Base-by-base conservation (phyloP, 2,329 filamentous ascomycete species). In the Diaporthe aspalathi region DNA sequence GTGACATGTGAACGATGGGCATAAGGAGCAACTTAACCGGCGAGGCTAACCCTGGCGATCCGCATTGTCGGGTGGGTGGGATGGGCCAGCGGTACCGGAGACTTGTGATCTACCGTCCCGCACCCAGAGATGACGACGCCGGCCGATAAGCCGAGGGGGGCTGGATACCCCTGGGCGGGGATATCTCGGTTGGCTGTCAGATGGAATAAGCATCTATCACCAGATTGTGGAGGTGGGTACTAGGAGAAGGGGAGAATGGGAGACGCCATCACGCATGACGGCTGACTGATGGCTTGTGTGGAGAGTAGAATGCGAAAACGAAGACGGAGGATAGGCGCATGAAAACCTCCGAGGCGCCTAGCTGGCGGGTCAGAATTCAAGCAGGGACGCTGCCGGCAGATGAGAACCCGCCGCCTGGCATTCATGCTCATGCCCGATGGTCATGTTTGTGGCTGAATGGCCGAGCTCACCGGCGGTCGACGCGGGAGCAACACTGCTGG, bases 381-480 rank as follows among this genome's bases (percentile, higher is more conserved):
- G 65, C 65, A 68, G 65, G 65, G 65, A 68, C 35, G 40, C 27
- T 62, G 67, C 56, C 60, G 50, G 68, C 32, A 63, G 24, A 63
- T 54, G 40, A 38, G 50, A 40, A n/a, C n/a, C n/a, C n/a, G n/a
- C n/a, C n/a, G n/a, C n/a, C n/a, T n/a, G n/a, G n/a, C 54, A 52
- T 27, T 68, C 53, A 68, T 50, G 40, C 32, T 40, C 7, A 62
- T 57, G 29, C 67, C 29, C 24, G n/a, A 35, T 49, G 57, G 40
- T 9, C 20, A 35, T 38, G 52, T 29, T 63, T 4, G 40, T 63
- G 43, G 20, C 54, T 49, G 12, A 16, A 29, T 49, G 27, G 20
- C 14, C 29, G 38, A 50, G 45, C 47, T 20, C 60, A 50, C 9
- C 43, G 1, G 45, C 9, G 12, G 7, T 49, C 22, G 43, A 45